Evolutionary conservation across 2,329 filamentous ascomycete species (phyloP), one percentile per base, ranked within the genome.

Genomic region (Cryphonectria radicalis): DNA sequence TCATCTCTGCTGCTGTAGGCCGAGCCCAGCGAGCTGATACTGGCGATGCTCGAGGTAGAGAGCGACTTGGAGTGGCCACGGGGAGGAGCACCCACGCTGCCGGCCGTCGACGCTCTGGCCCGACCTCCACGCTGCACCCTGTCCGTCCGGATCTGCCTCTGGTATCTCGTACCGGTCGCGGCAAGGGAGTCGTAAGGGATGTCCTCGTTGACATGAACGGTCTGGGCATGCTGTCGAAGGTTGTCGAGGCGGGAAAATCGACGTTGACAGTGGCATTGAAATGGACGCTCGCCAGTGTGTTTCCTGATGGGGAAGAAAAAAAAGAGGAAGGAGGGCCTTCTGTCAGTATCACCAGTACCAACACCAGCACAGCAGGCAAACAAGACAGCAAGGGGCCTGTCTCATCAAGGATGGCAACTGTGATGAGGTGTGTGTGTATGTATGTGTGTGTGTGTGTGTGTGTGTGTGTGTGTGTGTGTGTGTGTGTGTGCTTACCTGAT

Each of bases 171-270:
- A 35, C 95, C 94, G 1, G 93, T 96, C 4, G 95, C 96, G 22
- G 96, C 96, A 28, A 98, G 88, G 1, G 96, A 98, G 80, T 98
- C 94, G 57, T 91, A 90, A 4, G 96, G 96, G 46, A 99, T 99
- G 70, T 98, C 94, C 80, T 98, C 96, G 80, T 98, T 98, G 71
- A 97, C 93, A 80, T 99, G 96, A 0, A 99, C 96, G 0, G 96
- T 98, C 81, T 98, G 95, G 62, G 96, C 96, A 85, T 99, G 96
- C 79, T 99, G 96, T 72, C 96, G 90, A 67, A 99, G 84, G 78
- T 99, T 99, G 81, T 99, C 95, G 63, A 98, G 88, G 65, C 95
- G 90, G 13, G 96, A 98, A 80, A 99, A 99, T 69, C 94, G 90
- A 66, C 96, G 90, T 2, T 92, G 93, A 81, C 96, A 99, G 81